phyloP scores from a whole-genome alignment of 805 yeast species.

The Nakazawaea wyomingensis region DNA sequence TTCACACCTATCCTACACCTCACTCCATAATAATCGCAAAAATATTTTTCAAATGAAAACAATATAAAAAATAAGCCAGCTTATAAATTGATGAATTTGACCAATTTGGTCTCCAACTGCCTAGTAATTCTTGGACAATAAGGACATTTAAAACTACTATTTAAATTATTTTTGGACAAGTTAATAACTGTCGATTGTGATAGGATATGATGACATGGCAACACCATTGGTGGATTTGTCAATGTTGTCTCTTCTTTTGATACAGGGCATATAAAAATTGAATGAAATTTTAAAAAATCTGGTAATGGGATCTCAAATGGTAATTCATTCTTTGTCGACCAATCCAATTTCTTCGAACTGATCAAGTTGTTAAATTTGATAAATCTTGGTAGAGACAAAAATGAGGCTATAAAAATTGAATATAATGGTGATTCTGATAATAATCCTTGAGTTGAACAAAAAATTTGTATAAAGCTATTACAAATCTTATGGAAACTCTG shows the following conservation, averaged over 20 bases:
- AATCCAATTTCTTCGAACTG: slow-evolving; percentile 34
- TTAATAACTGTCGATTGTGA: slow-evolving; percentile 48
- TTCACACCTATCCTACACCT: not conserved
- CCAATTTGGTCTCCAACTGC: slow-evolving; percentile 36
- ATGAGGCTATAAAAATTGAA: slow-evolving; percentile 45
- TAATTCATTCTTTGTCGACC: slow-evolving; percentile 55
- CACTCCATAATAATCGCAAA: not conserved
- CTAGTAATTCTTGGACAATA: slow-evolving; percentile 56
- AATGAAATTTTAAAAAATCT: slow-evolving; percentile 46
- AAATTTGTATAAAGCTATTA: slow-evolving; percentile 37
- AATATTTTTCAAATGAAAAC: not conserved
- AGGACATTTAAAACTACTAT: slow-evolving; percentile 59
- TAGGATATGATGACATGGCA: slow-evolving; percentile 62
- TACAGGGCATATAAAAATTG: slow-evolving; percentile 69
- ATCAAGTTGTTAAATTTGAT: slow-evolving; percentile 42
- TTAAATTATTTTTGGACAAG: slow-evolving; percentile 34
- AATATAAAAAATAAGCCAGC: not conserved
- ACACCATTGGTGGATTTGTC: slow-evolving; percentile 55
- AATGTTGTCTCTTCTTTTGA: slow-evolving; percentile 58
- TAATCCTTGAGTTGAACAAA: slow-evolving; percentile 42
- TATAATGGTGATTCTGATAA: slow-evolving; percentile 50
- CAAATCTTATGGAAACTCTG: slow-evolving; percentile 16
- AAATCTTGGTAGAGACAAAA: slow-evolving; percentile 47
- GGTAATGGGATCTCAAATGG: slow-evolving; percentile 62
- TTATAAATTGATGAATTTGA: slow-evolving; percentile 35